Conservation (phyloP, 345 rosid genomes). For the Barbarea vulgaris region DNA sequence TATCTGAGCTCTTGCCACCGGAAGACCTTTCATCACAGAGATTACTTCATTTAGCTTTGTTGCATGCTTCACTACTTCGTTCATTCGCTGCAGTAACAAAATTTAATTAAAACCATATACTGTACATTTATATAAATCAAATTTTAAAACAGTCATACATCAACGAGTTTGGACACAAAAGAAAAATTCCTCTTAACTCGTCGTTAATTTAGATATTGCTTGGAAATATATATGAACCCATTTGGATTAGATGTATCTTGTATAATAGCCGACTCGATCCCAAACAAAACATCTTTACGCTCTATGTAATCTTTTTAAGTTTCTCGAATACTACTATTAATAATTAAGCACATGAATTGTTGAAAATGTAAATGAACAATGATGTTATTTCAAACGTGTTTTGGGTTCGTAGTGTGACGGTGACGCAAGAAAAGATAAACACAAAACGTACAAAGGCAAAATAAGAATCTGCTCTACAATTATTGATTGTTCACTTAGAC, state of each 20-base stretch:
- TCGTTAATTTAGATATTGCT: neutral
- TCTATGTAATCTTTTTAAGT: neutral
- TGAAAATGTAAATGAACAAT: conserved; percentile 17
- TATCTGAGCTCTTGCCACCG: conserved; percentile 75
- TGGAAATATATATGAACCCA: neutral
- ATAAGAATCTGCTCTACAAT: conserved; percentile 21
- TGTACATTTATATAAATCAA: neutral
- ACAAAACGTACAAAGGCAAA: conserved; percentile 31
- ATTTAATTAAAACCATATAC: neutral
- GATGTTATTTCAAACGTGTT: conserved; percentile 15
- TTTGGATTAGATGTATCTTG: neutral
- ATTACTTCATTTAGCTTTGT: conserved; percentile 70
- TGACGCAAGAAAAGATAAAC: conserved; percentile 26
- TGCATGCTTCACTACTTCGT: conserved; percentile 69
- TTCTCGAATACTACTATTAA: neutral
- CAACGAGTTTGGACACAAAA: neutral
- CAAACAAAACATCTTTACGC: neutral
- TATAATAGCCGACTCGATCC: neutral
- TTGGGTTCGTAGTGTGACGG: conserved; percentile 3
- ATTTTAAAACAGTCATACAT: neutral
- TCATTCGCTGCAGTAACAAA: conserved; percentile 56
- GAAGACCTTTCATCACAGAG: conserved; percentile 71
- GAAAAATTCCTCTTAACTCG: neutral
- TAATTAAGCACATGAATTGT: neutral
- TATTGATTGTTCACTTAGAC: conserved; percentile 30